Evolutionary conservation across 352 stramenopile genomes (phyloP), one percentile per base, ranked within the genome.

Genomic region (Ophiocytium majus): DNA sequence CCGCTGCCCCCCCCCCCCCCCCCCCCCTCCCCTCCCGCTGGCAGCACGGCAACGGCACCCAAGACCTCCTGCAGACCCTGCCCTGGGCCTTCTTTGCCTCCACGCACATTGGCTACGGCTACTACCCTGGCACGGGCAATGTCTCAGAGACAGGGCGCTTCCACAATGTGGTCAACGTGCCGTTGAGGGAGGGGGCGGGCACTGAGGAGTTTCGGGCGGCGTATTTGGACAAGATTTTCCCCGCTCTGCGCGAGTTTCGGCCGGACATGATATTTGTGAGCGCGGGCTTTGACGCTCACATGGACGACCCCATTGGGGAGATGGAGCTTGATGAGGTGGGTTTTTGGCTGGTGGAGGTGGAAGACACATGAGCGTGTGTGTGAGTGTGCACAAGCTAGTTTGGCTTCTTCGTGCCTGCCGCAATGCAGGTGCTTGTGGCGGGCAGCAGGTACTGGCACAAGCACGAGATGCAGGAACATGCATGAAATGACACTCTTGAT

Each of bases 41-140:
- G 10, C 95, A 98, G 89, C 96, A 99, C 89, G 96, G 96, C 23
- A 98, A 98, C 89, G 96, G 96, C 63, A 96, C 82, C 49, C 92
- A 91, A 89, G 89, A 93, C 50, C 80, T 83, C 1, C 95, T 96
- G 79, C 91, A 92, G 28, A 75, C 92, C 0, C 91, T 95, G 78
- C 81, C 93, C 49, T 84, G 86, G 9, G 90, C 94, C 50, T 88
- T 96, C 37, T 94, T 94, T 83, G 88, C 94, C 9, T 88, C 82
- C 66, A 88, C 85, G 33, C 85, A 89, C 74, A 19, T 84, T 5
- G 81, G 81, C 17, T 83, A 84, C 75, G 81, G 79, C 0, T 86
- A 84, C 50, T 86, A 86, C 34, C 85, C 85, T 35, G 49, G 82
- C 34, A 89, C 76, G 0, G 85, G 85, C 9, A 36, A 76, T 10